phyloP scores from a whole-genome alignment of 768 basidiomycete genomes.

The Pisolithus marmoratus region DNA sequence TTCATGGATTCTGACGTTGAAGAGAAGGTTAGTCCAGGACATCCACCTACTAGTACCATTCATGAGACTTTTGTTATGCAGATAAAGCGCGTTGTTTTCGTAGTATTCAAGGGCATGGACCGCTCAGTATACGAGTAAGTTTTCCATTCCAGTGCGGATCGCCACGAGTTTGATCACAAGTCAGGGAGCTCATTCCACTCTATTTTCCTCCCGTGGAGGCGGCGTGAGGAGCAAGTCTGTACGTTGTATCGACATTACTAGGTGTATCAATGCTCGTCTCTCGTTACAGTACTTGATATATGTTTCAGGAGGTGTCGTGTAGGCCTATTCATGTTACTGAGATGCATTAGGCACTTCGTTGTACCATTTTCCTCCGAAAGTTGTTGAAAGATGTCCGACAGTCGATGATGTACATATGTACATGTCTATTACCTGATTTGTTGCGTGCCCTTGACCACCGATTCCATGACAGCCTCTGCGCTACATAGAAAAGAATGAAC shows the following conservation, averaged over 20 bases:
- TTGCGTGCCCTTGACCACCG: background rate
- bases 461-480: background rate
- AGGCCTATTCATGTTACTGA: too few relatives aligned
- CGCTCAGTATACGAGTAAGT: constrained; percentile 61
- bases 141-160: background rate
- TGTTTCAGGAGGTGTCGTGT: too few relatives aligned
- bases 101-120: constrained; percentile 64
- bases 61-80: constrained; percentile 13
- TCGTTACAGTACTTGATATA: too few relatives aligned
- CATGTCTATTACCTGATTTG: too few relatives aligned
- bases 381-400: too few relatives aligned
- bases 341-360: too few relatives aligned
- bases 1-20: constrained; percentile 52
- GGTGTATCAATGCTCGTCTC: background rate
- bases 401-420: too few relatives aligned
- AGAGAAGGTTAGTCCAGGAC: constrained; percentile 31
- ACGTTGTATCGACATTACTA: background rate
- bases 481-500: constrained; percentile 8
- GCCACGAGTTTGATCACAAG: background rate
- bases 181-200: constrained; percentile 48
- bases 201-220: constrained; percentile 54
- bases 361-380: too few relatives aligned
- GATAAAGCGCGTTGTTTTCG: constrained; percentile 72
- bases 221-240: background rate
- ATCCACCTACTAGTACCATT: background rate